Base-by-base conservation (phyloP, 306 rosid genomes). In the Glycyrrhiza uralensis region DNA sequence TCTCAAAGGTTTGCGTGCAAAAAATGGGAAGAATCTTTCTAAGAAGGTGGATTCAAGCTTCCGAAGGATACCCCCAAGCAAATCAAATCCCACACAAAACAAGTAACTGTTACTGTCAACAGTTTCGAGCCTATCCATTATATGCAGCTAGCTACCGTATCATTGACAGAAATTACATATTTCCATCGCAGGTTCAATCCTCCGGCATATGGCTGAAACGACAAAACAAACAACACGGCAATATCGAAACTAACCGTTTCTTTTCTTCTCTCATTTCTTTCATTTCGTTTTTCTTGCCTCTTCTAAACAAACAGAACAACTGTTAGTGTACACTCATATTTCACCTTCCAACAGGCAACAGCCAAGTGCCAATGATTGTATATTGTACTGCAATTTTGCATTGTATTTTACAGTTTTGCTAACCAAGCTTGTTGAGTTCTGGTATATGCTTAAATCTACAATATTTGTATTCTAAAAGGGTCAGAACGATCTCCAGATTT, bases 31-130 rank as follows among this genome's bases (percentile, higher is more conserved):
- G 80, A 75, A 41, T 58, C 82, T 82, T 45, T 66, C 80, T 7
- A 72, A 82, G 87, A 77, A 79, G 76, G 64, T 77, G 46, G 69
- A 61, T 44, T 79, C 93, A 0, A 39, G 85, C 68, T 88, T 87
- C 69, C 72, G 87, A 72, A 79, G 58, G 63, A 88, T 88, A 44
- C 93, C 93, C 13, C 93, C 88, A 39, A 85, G 84, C 76, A 66
- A 57, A 33, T 77, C 93, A 28, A 90, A 90, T 76, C 93, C 90
- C 54, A 82, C 71, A 35, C 88, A 87, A 61, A 88, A 90, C 86
- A 87, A 82, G 96, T 88, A 86, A 83, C 71, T 74, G 72, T 68
- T 63, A 6, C 47, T 29, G 5, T 35, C 66, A 56, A 66, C 66
- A 44, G 61, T 77, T 79, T 76, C 65, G 59, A 67, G 67, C 61